These are phyloP conservation scores for Prunus yedoensis DNA, from an alignment of 331 rosid genomes.

Conservation along the genomic window DNA sequence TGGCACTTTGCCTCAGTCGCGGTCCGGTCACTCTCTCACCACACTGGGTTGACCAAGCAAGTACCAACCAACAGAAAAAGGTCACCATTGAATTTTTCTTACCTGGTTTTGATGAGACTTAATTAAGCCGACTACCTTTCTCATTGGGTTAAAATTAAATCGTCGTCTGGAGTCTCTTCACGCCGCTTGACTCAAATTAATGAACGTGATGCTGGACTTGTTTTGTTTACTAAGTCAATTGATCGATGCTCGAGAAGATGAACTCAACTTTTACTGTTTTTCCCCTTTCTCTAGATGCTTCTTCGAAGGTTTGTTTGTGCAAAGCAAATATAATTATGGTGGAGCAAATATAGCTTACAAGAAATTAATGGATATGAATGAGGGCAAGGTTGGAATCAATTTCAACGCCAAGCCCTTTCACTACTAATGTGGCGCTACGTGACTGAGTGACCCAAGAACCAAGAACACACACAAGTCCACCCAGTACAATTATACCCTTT, in stretches of 20 bases:
- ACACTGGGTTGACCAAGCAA: not conserved
- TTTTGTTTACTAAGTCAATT: not conserved
- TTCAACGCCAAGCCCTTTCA: no score
- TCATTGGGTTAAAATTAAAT: not conserved
- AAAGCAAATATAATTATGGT: not conserved
- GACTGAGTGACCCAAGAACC: no score
- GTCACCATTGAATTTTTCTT: not conserved
- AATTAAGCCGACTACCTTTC: not conserved
- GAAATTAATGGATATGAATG: no score
- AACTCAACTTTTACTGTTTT: not conserved
- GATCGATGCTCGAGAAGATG: not conserved
- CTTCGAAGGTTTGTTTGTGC: not conserved
- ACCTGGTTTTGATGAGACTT: not conserved
- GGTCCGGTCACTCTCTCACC: not conserved
- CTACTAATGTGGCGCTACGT: no score
- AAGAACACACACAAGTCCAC: no score
- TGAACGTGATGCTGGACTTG: not conserved
- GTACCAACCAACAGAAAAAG: not conserved
- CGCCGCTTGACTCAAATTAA: not conserved
- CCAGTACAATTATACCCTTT: no score
- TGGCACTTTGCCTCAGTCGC: not conserved
- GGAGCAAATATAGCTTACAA: not conserved
- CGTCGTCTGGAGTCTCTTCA: not conserved
- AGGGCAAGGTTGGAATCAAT: no score
- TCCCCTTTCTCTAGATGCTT: not conserved